Evolutionary conservation across 1,139 yeast genomes (phyloP).

Genomic region (Yamadazyma spencermartinsiae): DNA sequence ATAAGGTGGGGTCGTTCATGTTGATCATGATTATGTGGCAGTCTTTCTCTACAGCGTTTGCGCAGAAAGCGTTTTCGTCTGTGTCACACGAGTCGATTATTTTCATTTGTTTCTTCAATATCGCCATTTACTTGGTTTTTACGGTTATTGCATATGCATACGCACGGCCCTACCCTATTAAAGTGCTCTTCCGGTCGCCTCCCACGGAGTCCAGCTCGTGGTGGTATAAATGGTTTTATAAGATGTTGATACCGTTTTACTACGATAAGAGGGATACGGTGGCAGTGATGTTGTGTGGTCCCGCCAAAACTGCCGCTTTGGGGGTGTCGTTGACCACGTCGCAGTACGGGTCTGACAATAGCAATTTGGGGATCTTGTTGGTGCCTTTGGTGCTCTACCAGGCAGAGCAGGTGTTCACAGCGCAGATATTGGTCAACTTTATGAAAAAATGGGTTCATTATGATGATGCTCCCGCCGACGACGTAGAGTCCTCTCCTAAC

Average conservation of each 20-base stretch:
- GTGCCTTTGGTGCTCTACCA: conserved; percentile 85
- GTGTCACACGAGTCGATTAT: conserved; percentile 71
- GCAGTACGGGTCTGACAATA: conserved; percentile 68
- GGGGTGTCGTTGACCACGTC: conserved; percentile 82
- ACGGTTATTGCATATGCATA: conserved; percentile 58
- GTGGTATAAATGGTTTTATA: conserved; percentile 41
- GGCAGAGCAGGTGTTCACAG: conserved; percentile 81
- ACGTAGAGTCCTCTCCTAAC: no score
- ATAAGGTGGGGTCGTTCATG: conserved; percentile 77
- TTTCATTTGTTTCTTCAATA: conserved; percentile 75
- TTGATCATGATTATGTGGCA: conserved; percentile 77
- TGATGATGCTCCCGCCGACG: conserved; percentile 28
- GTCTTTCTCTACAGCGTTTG: conserved; percentile 86
- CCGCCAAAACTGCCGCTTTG: conserved; percentile 89
- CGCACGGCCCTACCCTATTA: conserved; percentile 62
- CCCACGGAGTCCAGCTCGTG: conserved; percentile 48
- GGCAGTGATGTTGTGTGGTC: conserved; percentile 82
- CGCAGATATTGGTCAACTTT: conserved; percentile 64
- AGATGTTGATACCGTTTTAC: conserved; percentile 62
- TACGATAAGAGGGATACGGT: conserved; percentile 72
- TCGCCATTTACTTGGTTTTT: conserved; percentile 75
- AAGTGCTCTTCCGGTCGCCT: conserved; percentile 38
- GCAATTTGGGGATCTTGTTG: conserved; percentile 65
- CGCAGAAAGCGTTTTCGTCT: conserved; percentile 72
- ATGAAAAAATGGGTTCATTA: conserved; percentile 65